Base-by-base conservation (phyloP, 2,329 filamentous ascomycete species). In the Colletotrichum abscissum region DNA sequence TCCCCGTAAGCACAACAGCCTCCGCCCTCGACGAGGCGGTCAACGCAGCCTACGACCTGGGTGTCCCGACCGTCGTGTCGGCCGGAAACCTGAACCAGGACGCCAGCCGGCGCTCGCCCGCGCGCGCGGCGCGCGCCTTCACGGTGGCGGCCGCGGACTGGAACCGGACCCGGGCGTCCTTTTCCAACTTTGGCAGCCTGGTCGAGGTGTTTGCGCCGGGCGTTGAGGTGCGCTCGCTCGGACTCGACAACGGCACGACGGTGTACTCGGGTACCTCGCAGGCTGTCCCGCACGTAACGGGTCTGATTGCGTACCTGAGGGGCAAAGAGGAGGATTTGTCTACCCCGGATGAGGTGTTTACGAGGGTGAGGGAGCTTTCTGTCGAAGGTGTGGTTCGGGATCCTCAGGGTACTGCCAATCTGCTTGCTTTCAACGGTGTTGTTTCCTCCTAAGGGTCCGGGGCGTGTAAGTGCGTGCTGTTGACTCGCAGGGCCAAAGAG, bases 351-450 rank as follows among this genome's bases (percentile, higher is more conserved):
- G 42, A 82, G 12, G 85, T 91, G 26, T 86, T 84, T 77, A 62
- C 79, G 67, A 85, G 86, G 76, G 85, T 91, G 75, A 78, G 81
- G 76, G 77, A 79, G 63, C 82, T 86, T 38, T 81, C 84, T 49
- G 82, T 82, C 71, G 82, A 82, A 69, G 82, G 84, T 75, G 81
- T 88, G 67, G 80, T 80, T 54, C 79, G 79, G 74, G 74, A 88
- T 1, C 83, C 82, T 64, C 81, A 77, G 73, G 82, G 84, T 75
- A 89, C 86, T 65, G 76, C 79, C 77, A 91, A 91, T 84, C 77
- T 83, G 70, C 83, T 92, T 65, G 88, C 86, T 71, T 90, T 88
- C 82, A 91, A 91, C 82, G 87, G 87, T 73, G 58, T 58, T 67
- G 70, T 60, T 54, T 49, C 33, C 26, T 42, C 26, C 19, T n/a